phyloP scores from a whole-genome alignment of 2,329 filamentous ascomycete species.

The Hypoxylon sp. region DNA sequence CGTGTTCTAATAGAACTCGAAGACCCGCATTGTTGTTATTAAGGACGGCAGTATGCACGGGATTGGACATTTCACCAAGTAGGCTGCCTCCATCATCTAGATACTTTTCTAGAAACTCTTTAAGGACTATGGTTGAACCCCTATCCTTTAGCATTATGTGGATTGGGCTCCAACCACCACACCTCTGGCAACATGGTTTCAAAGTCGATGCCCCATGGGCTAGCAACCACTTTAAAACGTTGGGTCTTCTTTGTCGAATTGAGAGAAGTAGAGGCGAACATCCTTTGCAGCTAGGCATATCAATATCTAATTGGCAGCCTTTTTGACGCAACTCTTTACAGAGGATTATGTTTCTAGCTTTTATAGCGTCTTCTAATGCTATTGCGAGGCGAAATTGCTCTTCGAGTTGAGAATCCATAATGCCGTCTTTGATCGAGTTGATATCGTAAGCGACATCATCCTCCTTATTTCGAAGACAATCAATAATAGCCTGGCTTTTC shows the following conservation, averaged over 20 bases:
- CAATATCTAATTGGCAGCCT: slow-evolving; percentile 7
- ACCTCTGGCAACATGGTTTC: slow-evolving; percentile 1
- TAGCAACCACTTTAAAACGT: slow-evolving; percentile 12
- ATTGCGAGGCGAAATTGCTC: not conserved
- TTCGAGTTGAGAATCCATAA: too few species aligned
- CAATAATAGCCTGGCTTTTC: not conserved
- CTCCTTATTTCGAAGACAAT: too few species aligned
- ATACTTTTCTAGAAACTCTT: slow-evolving; percentile 9
- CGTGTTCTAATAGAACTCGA: slow-evolving; percentile 14
- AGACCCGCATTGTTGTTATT: too few species aligned
- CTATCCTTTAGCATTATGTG: not conserved
- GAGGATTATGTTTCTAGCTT: not conserved
- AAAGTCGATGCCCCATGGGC: slow-evolving; percentile 13
- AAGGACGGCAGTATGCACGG: too few species aligned
- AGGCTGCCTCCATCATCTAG: slow-evolving; percentile 13
- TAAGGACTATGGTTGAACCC: not conserved
- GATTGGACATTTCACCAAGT: not conserved
- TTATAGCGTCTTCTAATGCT: slow-evolving; percentile 9
- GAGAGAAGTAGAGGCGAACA: slow-evolving; percentile 22
- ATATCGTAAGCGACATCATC: too few species aligned
- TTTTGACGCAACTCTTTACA: not conserved
- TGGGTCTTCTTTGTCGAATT: not conserved
- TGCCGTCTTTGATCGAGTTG: too few species aligned
- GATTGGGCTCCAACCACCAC: not conserved
- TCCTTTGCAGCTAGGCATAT: slow-evolving; percentile 6